Percentiles rank a stretch among this genome's conserved stretches.
Evolutionary conservation across 129 eudicot species (phyloP).

Genomic region (Rutidosis leptorrhynchoides): DNA sequence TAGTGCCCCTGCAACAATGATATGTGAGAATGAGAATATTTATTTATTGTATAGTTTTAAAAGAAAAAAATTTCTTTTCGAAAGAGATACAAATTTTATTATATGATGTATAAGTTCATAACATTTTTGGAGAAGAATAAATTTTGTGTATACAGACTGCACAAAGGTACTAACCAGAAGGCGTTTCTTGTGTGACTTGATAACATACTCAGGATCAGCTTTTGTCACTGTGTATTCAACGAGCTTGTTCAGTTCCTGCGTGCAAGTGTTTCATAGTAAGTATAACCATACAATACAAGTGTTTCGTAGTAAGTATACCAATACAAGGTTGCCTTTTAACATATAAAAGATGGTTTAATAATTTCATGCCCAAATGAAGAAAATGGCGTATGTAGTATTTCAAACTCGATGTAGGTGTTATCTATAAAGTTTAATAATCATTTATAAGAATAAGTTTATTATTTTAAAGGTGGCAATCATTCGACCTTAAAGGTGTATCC

Average conservation of each 20-base stretch:
- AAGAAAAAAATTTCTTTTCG: not conserved
- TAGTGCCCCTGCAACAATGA: constrained; percentile 30
- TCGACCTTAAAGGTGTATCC: not conserved
- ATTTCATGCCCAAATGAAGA: not conserved
- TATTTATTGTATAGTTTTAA: not conserved
- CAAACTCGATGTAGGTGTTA: not conserved
- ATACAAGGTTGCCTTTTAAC: not conserved
- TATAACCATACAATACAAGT: not conserved
- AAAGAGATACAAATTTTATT: not conserved
- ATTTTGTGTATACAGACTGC: not conserved
- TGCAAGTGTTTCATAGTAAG: not conserved
- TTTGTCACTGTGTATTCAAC: constrained; percentile 74
- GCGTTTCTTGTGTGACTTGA: constrained; percentile 38
- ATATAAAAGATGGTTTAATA: not conserved
- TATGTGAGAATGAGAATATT: not conserved
- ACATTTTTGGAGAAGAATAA: not conserved
- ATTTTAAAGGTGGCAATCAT: constrained; percentile 12
- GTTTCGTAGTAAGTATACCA: not conserved
- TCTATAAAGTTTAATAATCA: not conserved
- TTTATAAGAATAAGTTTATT: not conserved
- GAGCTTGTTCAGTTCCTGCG: constrained; percentile 75
- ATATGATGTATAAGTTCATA: not conserved
- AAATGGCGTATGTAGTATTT: too few relatives aligned
- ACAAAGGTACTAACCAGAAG: constrained; percentile 37
- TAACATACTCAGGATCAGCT: constrained; percentile 34